Evolutionary conservation across 2,329 filamentous ascomycete genomes (phyloP), one percentile per base, ranked within the genome.

Genomic region (Clonostachys solani): DNA sequence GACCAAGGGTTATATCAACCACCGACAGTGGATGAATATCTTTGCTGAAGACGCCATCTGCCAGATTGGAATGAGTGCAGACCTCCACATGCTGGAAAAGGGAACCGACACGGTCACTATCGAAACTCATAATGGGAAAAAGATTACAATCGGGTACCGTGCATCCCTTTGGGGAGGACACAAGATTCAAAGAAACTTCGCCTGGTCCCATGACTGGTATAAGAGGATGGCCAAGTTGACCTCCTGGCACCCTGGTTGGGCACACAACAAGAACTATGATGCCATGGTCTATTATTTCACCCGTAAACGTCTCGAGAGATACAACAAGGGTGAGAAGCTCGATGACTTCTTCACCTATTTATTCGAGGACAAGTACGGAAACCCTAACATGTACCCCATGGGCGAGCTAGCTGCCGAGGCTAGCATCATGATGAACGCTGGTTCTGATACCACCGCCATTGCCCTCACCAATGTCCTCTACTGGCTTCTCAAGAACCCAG

Each of bases 361-460:
- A 6, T 78, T 83, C 73, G 73, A 73, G 9, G 65, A 72, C 44
- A 71, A 65, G 45, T 62, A 68, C 17, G 71, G 62, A 15, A 58
- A 60, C 4, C 60, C 67, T 1, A 63, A 64, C 38, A 60, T 69
- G 36, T 68, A 82, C 2, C 74, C 80, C 49, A 78, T 69, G 69
- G 78, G 79, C 19, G 80, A 84, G 58, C 73, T 82, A 7, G 70
- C 78, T 1, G 77, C 78, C 12, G 78, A 83, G 54, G 64, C 78
- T 19, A 67, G 59, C 41, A 77, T 73, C 57, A 80, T 81, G 68
- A 71, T 71, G 53, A 70, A 67, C 51, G 78, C 77, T 1, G 77
- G 77, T 6, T 69, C 64, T 4, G 74, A 71, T 18, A 80, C 76
- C 0, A 80, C 76, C 2, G 59, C 61, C 12, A 65, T 66, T 56